Evolutionary conservation across 176 grass and related monocot species (phyloP), one percentile per base, ranked within the genome.

Genomic region (Rhynchospora pubera): DNA sequence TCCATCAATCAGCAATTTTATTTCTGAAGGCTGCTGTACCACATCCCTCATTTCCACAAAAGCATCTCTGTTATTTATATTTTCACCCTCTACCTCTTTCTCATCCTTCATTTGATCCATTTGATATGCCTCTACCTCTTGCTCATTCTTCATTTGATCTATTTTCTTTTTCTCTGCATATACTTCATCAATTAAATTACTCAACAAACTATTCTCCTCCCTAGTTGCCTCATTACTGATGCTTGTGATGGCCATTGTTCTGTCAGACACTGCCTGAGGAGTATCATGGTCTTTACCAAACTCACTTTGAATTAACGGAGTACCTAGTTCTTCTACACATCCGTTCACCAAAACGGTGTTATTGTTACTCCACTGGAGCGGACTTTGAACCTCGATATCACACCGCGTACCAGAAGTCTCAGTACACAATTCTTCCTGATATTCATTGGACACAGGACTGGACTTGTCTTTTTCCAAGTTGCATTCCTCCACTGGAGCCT

Each of bases 61-160:
- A 45, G 21, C 56, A 80, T 80, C 77, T 22, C 77, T 7, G 24
- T 13, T 44, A 60, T 80, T 46, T 12, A n/a, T 58, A 46, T 32
- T 80, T 13, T 80, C 77, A 52, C 0, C 9, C 46, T 53, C 43
- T 62, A 8, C 14, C 16, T 84, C 53, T 26, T 74, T 57, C 30
- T 73, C 82, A 84, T 43, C 6, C n/a, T 84, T 84, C 58, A 72
- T 30, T 63, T 64, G 32, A 43, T 72, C 52, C 26, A 77, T 76
- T 76, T 63, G 34, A 39, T 39, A 39, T 39, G 34, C 9, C 46
- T 53, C 43, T 62, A 8, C 14, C 16, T 84, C 53, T 26, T 74
- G 22, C 51, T 73, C 82, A 84, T 43, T 3, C n/a, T 84, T 84
- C 58, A 72, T 30, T 63, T 64, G 32, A 43, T 72, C 52, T 47